Conservation (phyloP, 495 filamentous ascomycete species). For the Annulohypoxylon nitens region DNA sequence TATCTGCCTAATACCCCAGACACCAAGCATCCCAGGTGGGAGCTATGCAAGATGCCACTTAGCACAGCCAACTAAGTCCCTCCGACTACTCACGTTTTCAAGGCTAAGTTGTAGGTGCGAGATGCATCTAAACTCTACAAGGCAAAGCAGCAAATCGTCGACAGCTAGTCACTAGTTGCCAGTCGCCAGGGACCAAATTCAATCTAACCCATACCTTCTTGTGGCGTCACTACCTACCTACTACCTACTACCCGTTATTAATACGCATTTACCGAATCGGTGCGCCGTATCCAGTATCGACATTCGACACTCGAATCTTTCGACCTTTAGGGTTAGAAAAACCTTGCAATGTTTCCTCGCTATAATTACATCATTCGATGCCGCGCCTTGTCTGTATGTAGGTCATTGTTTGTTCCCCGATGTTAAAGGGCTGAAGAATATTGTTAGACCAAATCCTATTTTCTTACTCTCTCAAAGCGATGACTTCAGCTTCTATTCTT, state of each 20-base stretch:
- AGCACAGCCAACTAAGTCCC: constrained; percentile 22
- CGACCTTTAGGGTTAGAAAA: constrained; percentile 11
- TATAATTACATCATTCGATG: constrained; percentile 29
- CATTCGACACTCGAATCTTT: constrained; percentile 1
- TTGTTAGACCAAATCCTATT: constrained; percentile 6
- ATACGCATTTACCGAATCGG: not conserved
- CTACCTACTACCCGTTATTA: no score
- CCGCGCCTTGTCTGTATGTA: not conserved
- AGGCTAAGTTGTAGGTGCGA: constrained; percentile 10
- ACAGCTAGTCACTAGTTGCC: constrained; percentile 4
- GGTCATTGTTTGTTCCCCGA: constrained; percentile 20
- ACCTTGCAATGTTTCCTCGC: constrained; percentile 12
- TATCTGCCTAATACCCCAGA: constrained; percentile 27
- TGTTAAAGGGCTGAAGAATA: constrained; percentile 26
- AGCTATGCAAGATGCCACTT: not conserved
- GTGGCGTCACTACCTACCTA: not conserved
- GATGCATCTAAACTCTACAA: constrained; percentile 11
- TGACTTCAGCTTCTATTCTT: constrained; percentile 46
- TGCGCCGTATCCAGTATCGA: not conserved
- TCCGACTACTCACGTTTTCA: constrained; percentile 28
- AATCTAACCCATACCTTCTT: constrained; percentile 7
- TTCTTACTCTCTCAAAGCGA: constrained; percentile 10
- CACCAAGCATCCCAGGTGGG: not conserved
- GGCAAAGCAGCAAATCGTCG: not conserved
- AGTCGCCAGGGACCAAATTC: not conserved